Percentiles rank a stretch among this genome's conserved stretches.
Evolutionary conservation across 2,329 filamentous ascomycete genomes (phyloP).

Genomic region (Microcyclospora pomicola): DNA sequence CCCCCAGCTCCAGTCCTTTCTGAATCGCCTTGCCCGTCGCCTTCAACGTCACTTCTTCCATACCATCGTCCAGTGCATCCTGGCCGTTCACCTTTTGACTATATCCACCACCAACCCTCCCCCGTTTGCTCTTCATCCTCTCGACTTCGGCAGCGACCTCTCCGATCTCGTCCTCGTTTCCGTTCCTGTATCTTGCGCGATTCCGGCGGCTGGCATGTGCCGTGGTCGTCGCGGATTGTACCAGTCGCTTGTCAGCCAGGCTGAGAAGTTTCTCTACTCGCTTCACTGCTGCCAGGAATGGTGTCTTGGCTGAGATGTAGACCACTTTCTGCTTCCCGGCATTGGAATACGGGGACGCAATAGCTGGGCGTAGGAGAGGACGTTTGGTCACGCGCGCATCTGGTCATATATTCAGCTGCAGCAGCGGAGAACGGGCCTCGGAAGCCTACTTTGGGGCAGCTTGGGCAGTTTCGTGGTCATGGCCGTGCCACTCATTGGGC

Average conservation of each 20-base stretch:
- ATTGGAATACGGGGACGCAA: slow-evolving; percentile 40
- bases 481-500: too few relatives aligned
- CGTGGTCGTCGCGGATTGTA: slow-evolving; percentile 26
- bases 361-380: slow-evolving; percentile 43
- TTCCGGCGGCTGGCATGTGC: slow-evolving; percentile 14
- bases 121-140: slow-evolving; percentile 16
- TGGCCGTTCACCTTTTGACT: slow-evolving; percentile 17
- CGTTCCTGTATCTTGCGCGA: slow-evolving; percentile 3
- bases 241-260: slow-evolving; percentile 38
- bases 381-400: slow-evolving; percentile 40
- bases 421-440: slow-evolving; percentile 2
- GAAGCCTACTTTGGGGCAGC: slow-evolving; percentile 1
- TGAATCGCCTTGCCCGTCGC: slow-evolving; percentile 55
- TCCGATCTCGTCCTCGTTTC: slow-evolving; percentile 14
- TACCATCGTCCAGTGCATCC: slow-evolving; percentile 21
- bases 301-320: slow-evolving; percentile 51
- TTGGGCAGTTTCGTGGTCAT: slow-evolving; percentile 7
- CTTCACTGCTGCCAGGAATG: slow-evolving; percentile 54
- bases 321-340: slow-evolving; percentile 40
- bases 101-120: slow-evolving; percentile 13
- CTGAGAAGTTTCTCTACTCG: slow-evolving; percentile 51
- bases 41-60: slow-evolving; percentile 45
- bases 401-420: slow-evolving; percentile 8
- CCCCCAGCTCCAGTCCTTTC: slow-evolving; percentile 47
- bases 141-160: slow-evolving; percentile 26